Percentiles rank a stretch among this genome's conserved stretches.
These are phyloP conservation scores for Rosa multiflora DNA, from an alignment of 306 rosid genomes.

Conservation along the genomic window DNA sequence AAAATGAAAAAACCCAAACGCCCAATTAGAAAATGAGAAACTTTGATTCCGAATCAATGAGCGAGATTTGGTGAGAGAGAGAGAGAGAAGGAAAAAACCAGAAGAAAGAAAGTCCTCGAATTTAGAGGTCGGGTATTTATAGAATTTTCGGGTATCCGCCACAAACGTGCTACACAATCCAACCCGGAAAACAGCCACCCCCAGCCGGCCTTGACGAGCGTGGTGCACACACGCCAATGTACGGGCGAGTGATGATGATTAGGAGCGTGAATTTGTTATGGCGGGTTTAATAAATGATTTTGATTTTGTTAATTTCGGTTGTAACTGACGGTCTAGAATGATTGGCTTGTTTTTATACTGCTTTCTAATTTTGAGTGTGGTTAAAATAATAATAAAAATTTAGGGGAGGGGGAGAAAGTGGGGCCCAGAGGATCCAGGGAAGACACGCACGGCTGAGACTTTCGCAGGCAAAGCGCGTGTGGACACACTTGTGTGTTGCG, in stretches of 20 bases:
- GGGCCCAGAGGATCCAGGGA: slow-evolving; percentile 22
- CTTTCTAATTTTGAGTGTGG: background rate
- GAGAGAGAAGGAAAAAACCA: background rate
- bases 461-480: slow-evolving; percentile 45
- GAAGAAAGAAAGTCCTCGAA: background rate
- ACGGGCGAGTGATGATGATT: background rate
- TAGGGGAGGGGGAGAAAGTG: background rate
- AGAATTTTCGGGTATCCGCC: slow-evolving; percentile 30
- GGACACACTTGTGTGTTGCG: slow-evolving; percentile 58
- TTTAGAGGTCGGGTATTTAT: slow-evolving; percentile 39
- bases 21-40: slow-evolving; percentile 2
- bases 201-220: background rate
- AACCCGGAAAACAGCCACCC: background rate
- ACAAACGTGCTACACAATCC: slow-evolving; percentile 19
- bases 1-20: background rate
- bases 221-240: background rate
- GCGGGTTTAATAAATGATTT: background rate
- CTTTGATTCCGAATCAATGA: slow-evolving; percentile 20
- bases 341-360: background rate
- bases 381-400: background rate
- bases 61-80: slow-evolving; percentile 9
- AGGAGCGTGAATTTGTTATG: background rate
- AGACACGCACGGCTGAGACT: slow-evolving; percentile 34
- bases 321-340: background rate
- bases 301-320: background rate